Percentiles rank a stretch among this genome's conserved stretches.
Evolutionary conservation across 805 yeast genomes (phyloP).

Genomic region (Yarrowia sp.): DNA sequence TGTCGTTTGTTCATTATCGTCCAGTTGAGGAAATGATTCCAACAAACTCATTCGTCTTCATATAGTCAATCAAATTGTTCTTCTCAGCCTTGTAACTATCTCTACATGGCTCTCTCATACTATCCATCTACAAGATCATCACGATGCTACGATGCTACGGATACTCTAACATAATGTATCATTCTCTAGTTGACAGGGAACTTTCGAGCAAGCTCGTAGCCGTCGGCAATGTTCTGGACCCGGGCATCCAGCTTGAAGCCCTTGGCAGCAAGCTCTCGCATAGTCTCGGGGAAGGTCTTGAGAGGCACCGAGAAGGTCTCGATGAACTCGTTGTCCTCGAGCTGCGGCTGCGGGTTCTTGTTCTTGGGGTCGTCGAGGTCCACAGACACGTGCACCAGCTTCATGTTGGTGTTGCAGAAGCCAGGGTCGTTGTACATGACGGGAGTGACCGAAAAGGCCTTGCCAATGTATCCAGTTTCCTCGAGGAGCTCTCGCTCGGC

Average conservation of each 20-base stretch:
- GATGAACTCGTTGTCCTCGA: slow-evolving; percentile 90
- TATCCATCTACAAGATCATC: too few species aligned
- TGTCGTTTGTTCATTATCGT: too few species aligned
- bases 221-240: slow-evolving; percentile 81
- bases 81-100: too few species aligned
- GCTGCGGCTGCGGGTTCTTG: slow-evolving; percentile 61
- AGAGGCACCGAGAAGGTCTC: slow-evolving; percentile 75
- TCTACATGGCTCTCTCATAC: too few species aligned
- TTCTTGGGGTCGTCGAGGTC: slow-evolving; percentile 69
- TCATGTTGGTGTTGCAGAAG: slow-evolving; percentile 83
- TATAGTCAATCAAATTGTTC: too few species aligned
- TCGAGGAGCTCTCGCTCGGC: slow-evolving; percentile 86
- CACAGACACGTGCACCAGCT: slow-evolving; percentile 71
- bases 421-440: slow-evolving; percentile 76
- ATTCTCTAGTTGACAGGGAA: slow-evolving; percentile 23
- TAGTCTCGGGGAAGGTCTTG: slow-evolving; percentile 51
- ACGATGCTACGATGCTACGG: not conserved
- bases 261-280: slow-evolving; percentile 52
- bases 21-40: too few species aligned
- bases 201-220: slow-evolving; percentile 56
- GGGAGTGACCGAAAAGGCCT: slow-evolving; percentile 47
- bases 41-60: too few species aligned
- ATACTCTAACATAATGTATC: not conserved
- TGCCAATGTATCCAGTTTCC: slow-evolving; percentile 90
- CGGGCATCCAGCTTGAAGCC: slow-evolving; percentile 86